Conservation (phyloP, 2,329 filamentous ascomycete genomes). For the Aureobasidium uvarum region DNA sequence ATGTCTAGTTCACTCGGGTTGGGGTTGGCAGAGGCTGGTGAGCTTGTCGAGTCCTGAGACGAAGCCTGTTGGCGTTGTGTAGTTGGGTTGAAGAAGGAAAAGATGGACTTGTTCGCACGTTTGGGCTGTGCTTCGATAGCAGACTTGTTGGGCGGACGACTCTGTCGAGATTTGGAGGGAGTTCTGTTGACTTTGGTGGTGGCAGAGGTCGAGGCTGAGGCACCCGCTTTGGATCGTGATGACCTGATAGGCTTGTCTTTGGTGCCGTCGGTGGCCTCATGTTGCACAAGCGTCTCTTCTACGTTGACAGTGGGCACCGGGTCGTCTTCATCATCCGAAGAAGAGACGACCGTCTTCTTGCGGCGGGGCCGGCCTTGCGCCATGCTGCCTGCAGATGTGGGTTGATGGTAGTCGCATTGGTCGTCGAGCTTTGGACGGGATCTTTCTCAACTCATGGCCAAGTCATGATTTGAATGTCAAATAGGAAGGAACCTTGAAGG, state of each 20-base stretch:
- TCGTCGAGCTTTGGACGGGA: not conserved
- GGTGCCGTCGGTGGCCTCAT: conserved; percentile 2
- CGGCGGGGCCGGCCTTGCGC: conserved; percentile 35
- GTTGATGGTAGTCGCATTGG: conserved; percentile 5
- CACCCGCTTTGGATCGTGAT: conserved; percentile 14
- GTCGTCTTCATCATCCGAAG: conserved; percentile 34
- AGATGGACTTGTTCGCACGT: conserved; percentile 45
- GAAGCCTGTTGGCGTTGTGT: conserved; percentile 41
- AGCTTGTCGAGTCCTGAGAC: conserved; percentile 42
- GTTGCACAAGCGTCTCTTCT: not conserved
- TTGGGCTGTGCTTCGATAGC: conserved; percentile 36
- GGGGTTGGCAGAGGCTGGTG: conserved; percentile 40
- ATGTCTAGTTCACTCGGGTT: conserved; percentile 33
- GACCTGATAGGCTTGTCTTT: conserved; percentile 28
- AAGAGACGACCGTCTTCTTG: conserved; percentile 33
- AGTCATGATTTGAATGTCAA: not conserved
- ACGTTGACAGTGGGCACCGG: not conserved
- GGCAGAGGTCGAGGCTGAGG: not conserved
- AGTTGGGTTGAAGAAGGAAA: conserved; percentile 50
- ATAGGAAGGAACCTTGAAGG: not conserved
- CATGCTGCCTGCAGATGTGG: conserved; percentile 32
- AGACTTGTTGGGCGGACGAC: conserved; percentile 33
- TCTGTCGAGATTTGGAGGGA: conserved; percentile 1
- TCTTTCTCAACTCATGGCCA: not conserved
- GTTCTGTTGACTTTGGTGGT: not conserved